Evolutionary conservation across 208 protist genomes (phyloP).

Genomic region (Crithidia thermophila): DNA sequence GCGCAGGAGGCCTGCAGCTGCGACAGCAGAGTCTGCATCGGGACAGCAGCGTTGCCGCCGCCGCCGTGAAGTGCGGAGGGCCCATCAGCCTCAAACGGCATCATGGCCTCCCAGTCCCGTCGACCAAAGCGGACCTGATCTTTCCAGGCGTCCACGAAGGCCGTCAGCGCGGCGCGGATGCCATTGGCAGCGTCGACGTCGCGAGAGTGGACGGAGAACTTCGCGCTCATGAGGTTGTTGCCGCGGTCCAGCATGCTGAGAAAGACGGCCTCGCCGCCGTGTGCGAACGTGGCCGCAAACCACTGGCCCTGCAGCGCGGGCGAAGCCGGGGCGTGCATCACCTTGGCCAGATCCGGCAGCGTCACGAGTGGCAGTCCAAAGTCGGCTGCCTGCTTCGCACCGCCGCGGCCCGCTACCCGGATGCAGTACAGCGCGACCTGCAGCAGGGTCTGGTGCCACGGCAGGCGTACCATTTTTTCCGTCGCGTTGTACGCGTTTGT

Average conservation of each 20-base stretch:
- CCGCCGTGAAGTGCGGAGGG: not conserved
- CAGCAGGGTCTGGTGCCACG: constrained; percentile 45
- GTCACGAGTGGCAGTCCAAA: constrained; percentile 24
- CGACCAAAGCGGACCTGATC: constrained; percentile 20
- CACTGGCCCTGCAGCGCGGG: constrained; percentile 10
- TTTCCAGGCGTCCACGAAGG: constrained; percentile 20
- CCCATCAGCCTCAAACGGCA: not conserved
- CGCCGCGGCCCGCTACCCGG: constrained; percentile 26
- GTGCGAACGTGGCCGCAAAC: constrained; percentile 11
- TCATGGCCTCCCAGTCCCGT: constrained; percentile 9
- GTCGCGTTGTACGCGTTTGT: constrained; percentile 25
- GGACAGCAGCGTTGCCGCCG: not conserved
- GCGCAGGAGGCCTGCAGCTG: constrained; percentile 15
- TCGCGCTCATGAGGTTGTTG: constrained; percentile 28
- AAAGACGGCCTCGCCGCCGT: constrained; percentile 24
- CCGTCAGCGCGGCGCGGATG: constrained; percentile 4
- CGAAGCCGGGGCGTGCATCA: constrained; percentile 21
- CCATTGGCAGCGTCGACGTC: constrained; percentile 9
- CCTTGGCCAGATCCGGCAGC: constrained; percentile 28
- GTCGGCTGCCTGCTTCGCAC: constrained; percentile 18
- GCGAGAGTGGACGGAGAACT: constrained; percentile 8
- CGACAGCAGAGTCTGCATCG: constrained; percentile 9
- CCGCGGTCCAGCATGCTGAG: constrained; percentile 53
- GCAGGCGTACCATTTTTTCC: constrained; percentile 25
- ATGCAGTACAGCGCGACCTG: constrained; percentile 63